Evolutionary conservation across 768 basidiomycete genomes (phyloP).

Genomic region (Boletus reticulatus): DNA sequence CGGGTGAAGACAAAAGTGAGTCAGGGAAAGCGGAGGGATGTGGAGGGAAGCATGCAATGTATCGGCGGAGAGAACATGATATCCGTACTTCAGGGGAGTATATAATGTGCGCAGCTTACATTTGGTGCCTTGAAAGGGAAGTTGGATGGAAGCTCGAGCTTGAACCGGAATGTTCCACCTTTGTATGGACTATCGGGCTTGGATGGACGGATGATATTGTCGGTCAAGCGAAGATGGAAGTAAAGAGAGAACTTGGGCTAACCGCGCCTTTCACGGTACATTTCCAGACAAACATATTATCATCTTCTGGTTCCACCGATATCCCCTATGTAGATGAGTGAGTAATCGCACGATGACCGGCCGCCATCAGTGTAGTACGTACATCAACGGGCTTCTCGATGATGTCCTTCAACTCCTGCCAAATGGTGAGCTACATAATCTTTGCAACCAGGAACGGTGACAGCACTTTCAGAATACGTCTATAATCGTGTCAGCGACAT

Average conservation of each 20-base stretch:
- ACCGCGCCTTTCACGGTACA: slow-evolving; percentile 76
- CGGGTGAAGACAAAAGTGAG: neutral
- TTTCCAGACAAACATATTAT: slow-evolving; percentile 76
- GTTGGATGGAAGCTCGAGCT: slow-evolving; percentile 65
- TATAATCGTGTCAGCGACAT: slow-evolving; percentile 32
- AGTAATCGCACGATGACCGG: slow-evolving; percentile 1
- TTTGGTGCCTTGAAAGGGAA: slow-evolving; percentile 88
- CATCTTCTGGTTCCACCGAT: slow-evolving; percentile 59
- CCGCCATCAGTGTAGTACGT: slow-evolving; percentile 19
- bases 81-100: slow-evolving; percentile 1
- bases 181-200: slow-evolving; percentile 83
- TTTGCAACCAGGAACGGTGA: neutral
- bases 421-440: slow-evolving; percentile 8
- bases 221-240: neutral
- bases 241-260: slow-evolving; percentile 25
- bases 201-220: slow-evolving; percentile 1
- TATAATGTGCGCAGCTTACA: slow-evolving; percentile 38
- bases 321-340: slow-evolving; percentile 48
- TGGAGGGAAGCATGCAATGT: slow-evolving; percentile 12
- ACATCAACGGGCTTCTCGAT: slow-evolving; percentile 65
- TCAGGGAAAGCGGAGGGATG: neutral
- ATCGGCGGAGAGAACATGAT: slow-evolving; percentile 14
- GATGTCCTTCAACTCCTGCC: slow-evolving; percentile 67
- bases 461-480: slow-evolving; percentile 75
- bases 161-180: slow-evolving; percentile 76